Conservation (phyloP, 2,329 filamentous ascomycete species). For the Septoria linicola region DNA sequence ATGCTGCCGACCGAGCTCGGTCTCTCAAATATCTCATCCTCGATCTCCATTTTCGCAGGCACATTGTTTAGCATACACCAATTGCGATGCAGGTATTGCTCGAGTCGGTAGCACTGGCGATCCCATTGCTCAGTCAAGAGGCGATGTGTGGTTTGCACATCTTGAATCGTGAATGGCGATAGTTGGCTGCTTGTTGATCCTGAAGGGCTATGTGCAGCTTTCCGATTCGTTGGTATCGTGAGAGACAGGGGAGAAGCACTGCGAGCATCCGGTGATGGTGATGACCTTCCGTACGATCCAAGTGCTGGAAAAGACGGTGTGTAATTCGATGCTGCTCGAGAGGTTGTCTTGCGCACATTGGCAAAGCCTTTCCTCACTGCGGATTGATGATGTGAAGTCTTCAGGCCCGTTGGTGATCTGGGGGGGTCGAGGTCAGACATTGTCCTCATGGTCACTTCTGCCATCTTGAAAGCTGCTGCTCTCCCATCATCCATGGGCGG, state of each 20-base stretch:
- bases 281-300: constrained; percentile 21
- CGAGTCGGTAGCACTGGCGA: constrained; percentile 48
- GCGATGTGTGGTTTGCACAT: constrained; percentile 50
- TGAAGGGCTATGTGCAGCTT: constrained; percentile 24
- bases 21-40: constrained; percentile 49
- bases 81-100: constrained; percentile 50
- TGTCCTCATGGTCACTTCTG: constrained; percentile 37
- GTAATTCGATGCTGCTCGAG: constrained; percentile 31
- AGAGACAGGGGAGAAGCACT: constrained; percentile 29
- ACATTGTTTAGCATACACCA: constrained; percentile 47
- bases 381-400: constrained; percentile 19
- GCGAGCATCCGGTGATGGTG: constrained; percentile 12
- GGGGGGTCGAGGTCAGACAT: constrained; percentile 34
- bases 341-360: constrained; percentile 35
- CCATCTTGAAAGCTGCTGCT: constrained; percentile 56
- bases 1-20: constrained; percentile 38
- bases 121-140: constrained; percentile 53
- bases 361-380: constrained; percentile 36
- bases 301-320: constrained; percentile 36
- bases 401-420: constrained; percentile 22
- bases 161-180: constrained; percentile 45
- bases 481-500: constrained; percentile 64
- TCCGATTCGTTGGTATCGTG: constrained; percentile 27
- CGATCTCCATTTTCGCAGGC: constrained; percentile 45
- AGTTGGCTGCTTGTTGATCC: constrained; percentile 26